Evolutionary conservation across 371 early-diverging fungal genomes (phyloP).

Genomic region (Mortierella polycephala): DNA sequence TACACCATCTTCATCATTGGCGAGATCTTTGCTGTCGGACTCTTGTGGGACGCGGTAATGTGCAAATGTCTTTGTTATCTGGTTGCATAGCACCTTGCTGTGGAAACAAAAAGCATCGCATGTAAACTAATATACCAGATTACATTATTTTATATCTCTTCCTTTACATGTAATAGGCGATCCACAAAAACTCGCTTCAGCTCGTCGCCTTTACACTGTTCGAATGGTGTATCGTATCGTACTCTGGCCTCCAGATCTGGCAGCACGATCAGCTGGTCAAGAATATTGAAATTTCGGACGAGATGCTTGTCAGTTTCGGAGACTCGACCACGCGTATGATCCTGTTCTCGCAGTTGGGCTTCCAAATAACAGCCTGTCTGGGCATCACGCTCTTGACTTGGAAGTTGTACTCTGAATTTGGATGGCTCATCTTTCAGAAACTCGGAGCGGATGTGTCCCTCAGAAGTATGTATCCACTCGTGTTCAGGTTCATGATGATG

Average conservation of each 20-base stretch:
- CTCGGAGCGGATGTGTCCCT: constrained; percentile 45
- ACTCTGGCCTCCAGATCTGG: constrained; percentile 45
- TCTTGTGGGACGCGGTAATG: constrained; percentile 46
- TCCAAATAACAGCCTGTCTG: constrained; percentile 19
- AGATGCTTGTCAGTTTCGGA: constrained; percentile 9
- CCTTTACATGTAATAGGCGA: constrained; percentile 18
- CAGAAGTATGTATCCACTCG: constrained; percentile 28
- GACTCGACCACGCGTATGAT: constrained; percentile 22
- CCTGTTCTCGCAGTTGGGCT: constrained; percentile 32
- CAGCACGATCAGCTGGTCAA: constrained; percentile 41
- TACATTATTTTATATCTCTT: background rate
- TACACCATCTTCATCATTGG: constrained; percentile 44
- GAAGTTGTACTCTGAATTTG: constrained; percentile 48
- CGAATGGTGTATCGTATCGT: constrained; percentile 48
- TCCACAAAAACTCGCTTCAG: constrained; percentile 49
- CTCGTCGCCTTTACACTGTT: constrained; percentile 41
- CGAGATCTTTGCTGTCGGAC: constrained; percentile 34
- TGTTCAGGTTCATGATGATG: background rate
- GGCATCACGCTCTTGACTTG: constrained; percentile 39
- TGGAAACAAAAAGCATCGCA: too few relatives aligned
- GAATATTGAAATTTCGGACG: constrained; percentile 23
- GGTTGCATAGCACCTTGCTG: background rate
- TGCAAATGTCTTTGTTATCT: background rate
- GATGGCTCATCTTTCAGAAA: constrained; percentile 49
- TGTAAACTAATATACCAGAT: too few relatives aligned